Percentiles rank a stretch among this genome's conserved stretches.
Evolutionary conservation across 2,329 filamentous ascomycete species (phyloP).

Genomic region (Magnaporthiopsis rhizophila): DNA sequence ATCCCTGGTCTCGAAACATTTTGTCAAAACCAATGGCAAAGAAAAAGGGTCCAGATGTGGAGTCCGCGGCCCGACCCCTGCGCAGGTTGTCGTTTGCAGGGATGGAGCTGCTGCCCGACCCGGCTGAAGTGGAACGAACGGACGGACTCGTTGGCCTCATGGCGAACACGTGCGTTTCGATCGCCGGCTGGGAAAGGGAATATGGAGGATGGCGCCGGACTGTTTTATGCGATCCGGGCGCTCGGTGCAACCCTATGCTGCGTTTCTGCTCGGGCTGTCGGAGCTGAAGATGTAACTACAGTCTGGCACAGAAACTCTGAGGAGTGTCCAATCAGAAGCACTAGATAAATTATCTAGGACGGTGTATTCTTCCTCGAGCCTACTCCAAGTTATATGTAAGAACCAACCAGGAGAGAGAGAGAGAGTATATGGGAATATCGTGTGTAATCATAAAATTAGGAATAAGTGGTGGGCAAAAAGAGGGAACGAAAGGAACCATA

Average conservation of each 20-base stretch:
- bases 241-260: not conserved
- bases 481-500: not conserved
- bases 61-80: no score
- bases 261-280: not conserved
- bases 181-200: not conserved
- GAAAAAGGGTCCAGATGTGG: not conserved
- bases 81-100: not conserved
- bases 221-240: not conserved
- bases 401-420: no score
- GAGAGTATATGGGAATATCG: no score
- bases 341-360: no score
- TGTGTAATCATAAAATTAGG: not conserved
- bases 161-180: not conserved
- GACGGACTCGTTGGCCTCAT: not conserved
- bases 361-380: no score
- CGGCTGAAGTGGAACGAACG: no score
- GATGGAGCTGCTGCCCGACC: not conserved
- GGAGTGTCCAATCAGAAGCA: no score
- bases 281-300: no score
- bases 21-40: not conserved
- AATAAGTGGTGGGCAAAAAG: not conserved
- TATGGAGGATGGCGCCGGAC: not conserved
- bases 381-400: no score
- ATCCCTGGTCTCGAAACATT: slow-evolving; percentile 7
- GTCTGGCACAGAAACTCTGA: no score